Percentiles rank a stretch among this genome's conserved stretches.
These are phyloP conservation scores for Tetraselmis striata DNA, from an alignment of 139 green algal species.

Conservation along the genomic window DNA sequence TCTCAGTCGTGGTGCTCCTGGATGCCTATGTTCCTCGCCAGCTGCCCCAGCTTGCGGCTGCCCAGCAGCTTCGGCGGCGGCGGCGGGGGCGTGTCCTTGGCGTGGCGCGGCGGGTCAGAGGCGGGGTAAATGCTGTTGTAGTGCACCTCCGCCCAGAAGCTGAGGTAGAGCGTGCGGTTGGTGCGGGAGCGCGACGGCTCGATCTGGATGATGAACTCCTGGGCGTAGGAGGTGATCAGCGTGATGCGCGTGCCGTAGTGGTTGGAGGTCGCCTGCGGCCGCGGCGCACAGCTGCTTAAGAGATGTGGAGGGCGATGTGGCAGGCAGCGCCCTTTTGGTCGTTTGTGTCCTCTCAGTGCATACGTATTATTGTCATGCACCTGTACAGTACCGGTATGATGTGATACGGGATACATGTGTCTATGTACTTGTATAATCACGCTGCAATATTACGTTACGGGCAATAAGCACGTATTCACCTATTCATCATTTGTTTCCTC, in stretches of 20 bases:
- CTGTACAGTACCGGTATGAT: too few species aligned
- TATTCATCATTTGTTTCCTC: too few species aligned
- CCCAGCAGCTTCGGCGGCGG: slow-evolving; percentile 27
- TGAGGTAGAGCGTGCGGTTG: slow-evolving; percentile 43
- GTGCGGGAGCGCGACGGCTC: slow-evolving; percentile 23
- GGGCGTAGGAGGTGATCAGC: slow-evolving; percentile 54
- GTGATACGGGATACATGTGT: too few species aligned
- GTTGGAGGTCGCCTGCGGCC: slow-evolving; percentile 41
- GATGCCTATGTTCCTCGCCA: not conserved
- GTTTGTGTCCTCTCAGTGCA: too few species aligned
- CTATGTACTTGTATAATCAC: too few species aligned
- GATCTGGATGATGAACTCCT: slow-evolving; percentile 56
- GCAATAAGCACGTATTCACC: too few species aligned
- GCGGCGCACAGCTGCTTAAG: not conserved
- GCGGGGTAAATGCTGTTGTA: slow-evolving; percentile 48
- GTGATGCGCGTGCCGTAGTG: slow-evolving; percentile 46
- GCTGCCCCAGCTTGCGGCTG: slow-evolving; percentile 15
- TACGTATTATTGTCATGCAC: too few species aligned
- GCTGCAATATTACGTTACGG: too few species aligned
- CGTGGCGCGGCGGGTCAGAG: slow-evolving; percentile 13
- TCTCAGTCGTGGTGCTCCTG: too few species aligned
- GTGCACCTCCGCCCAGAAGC: slow-evolving; percentile 79
- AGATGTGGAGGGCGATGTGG: not conserved
- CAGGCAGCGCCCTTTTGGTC: too few species aligned
- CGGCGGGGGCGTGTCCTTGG: not conserved